Evolutionary conservation across 108 stramenopile species (phyloP).

Genomic region (Chaetoceros muelleri): DNA sequence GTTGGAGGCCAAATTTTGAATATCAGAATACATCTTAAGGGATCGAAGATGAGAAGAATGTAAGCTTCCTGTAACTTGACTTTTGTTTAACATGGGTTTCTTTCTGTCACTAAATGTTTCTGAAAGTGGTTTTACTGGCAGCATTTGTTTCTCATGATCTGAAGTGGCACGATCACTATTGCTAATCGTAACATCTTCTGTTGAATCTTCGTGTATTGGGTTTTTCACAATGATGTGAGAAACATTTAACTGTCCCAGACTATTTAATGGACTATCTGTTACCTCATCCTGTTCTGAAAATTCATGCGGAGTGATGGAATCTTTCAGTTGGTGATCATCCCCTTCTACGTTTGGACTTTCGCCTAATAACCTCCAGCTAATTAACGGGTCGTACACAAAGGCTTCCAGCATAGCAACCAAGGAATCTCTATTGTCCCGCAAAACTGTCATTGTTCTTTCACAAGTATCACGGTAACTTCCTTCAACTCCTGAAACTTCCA

Average conservation of each 20-base stretch:
- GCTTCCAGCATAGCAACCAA: conserved; percentile 98
- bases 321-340: not conserved
- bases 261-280: not conserved
- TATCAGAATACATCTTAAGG: conserved; percentile 60
- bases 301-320: not conserved
- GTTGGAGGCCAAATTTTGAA: conserved; percentile 58
- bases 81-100: not conserved
- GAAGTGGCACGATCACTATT: no score
- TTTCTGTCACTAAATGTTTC: not conserved
- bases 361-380: conserved; percentile 93
- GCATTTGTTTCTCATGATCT: no score
- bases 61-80: not conserved
- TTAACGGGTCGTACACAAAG: conserved; percentile 99
- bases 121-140: no score
- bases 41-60: conserved; percentile 21
- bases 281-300: not conserved
- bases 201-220: not conserved
- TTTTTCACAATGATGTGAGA: not conserved
- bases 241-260: no score
- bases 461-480: conserved; percentile 96
- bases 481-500: conserved; percentile 98
- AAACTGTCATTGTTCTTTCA: conserved; percentile 91
- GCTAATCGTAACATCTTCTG: not conserved
- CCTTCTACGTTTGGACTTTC: conserved; percentile 20
- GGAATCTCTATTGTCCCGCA: conserved; percentile 92